Evolutionary conservation across 768 basidiomycete genomes (phyloP).

Genomic region (Lactifluus piperatus): DNA sequence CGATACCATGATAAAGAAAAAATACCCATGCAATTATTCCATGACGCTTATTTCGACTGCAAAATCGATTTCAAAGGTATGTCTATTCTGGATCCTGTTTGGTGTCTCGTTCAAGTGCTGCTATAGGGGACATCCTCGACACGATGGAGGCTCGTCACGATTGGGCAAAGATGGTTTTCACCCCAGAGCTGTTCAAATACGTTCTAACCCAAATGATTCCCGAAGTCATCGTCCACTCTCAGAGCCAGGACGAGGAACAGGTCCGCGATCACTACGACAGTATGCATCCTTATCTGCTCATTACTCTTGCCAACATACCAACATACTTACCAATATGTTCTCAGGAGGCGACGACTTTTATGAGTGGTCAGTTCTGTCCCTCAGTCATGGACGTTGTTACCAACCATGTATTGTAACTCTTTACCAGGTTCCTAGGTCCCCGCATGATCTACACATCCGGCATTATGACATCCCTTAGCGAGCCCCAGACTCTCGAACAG

Average conservation of each 20-base stretch:
- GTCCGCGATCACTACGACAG: constrained; percentile 95
- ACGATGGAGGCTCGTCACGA: constrained; percentile 92
- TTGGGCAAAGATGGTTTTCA: constrained; percentile 91
- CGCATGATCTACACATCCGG: constrained; percentile 99
- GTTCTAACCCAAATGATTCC: constrained; percentile 82
- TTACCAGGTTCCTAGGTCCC: constrained; percentile 76
- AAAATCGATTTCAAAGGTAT: constrained; percentile 94
- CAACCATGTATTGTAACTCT: neutral
- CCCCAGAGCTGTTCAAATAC: constrained; percentile 86
- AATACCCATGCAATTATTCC: constrained; percentile 96
- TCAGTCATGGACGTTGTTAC: neutral
- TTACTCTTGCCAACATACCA: neutral
- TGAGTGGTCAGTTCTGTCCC: constrained; percentile 46
- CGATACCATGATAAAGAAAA: constrained; percentile 79
- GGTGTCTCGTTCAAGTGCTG: constrained; percentile 7
- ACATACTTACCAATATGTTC: constrained; percentile 4
- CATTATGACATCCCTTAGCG: constrained; percentile 60
- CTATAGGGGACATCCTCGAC: constrained; percentile 83
- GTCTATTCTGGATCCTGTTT: constrained; percentile 20
- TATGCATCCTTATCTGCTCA: constrained; percentile 28
- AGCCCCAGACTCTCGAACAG: constrained; percentile 78
- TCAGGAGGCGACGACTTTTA: constrained; percentile 94
- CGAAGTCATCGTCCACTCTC: constrained; percentile 91
- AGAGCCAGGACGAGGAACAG: constrained; percentile 88
- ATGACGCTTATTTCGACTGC: constrained; percentile 94